A percentile compares a stretch with the other conserved stretches of the same genome.
These are phyloP conservation scores for Stachybotrys chartarum DNA, from an alignment of 2,329 filamentous ascomycete genomes.

Conservation along the genomic window DNA sequence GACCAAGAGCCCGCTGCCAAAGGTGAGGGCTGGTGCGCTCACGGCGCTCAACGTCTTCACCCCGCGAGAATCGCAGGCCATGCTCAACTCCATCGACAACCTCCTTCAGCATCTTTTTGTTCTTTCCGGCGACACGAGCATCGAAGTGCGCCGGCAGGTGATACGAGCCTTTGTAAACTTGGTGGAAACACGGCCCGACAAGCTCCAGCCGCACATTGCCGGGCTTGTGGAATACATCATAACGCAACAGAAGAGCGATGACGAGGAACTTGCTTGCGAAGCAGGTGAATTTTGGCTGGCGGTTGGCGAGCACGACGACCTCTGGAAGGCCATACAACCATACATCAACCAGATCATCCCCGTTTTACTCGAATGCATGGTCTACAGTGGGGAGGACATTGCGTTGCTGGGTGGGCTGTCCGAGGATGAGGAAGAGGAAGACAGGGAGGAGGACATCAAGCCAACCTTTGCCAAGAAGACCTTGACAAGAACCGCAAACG, in stretches of 20 bases:
- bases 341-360: constrained; percentile 82
- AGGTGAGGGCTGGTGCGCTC: constrained; percentile 73
- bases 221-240: constrained; percentile 92
- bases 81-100: constrained; percentile 72
- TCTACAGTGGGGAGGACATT: constrained; percentile 93
- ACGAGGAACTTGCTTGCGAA: constrained; percentile 86
- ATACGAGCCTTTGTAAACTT: constrained; percentile 90
- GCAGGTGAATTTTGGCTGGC: constrained; percentile 97
- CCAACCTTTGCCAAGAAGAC: constrained; percentile 77
- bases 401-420: constrained; percentile 74
- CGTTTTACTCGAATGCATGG: constrained; percentile 87
- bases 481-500: constrained; percentile 50
- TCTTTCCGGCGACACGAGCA: constrained; percentile 67
- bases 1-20: constrained; percentile 66
- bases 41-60: constrained; percentile 89
- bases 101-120: constrained; percentile 78
- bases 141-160: constrained; percentile 84
- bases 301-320: constrained; percentile 75
- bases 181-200: constrained; percentile 83
- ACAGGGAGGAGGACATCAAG: constrained; percentile 84
- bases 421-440: constrained; percentile 86
- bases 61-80: constrained; percentile 72
- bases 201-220: constrained; percentile 79
- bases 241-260: constrained; percentile 77
- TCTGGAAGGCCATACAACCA: constrained; percentile 70